Conservation (phyloP, 2,329 filamentous ascomycete species). For the Bertia moriformis region DNA sequence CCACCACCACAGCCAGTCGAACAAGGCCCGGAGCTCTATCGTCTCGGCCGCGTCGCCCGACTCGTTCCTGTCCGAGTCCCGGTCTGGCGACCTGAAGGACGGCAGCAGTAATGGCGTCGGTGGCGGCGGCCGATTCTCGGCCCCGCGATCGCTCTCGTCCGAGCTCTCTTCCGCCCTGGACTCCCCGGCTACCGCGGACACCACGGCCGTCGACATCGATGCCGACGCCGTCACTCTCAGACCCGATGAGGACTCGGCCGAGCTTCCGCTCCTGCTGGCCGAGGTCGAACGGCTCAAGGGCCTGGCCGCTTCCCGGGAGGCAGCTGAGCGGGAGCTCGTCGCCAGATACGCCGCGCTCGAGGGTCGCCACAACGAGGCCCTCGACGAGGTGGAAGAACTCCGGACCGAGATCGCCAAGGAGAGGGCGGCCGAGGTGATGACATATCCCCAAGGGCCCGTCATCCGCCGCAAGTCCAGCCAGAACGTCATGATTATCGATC, state of each 20-base stretch:
- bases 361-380: slow-evolving; percentile 63
- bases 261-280: slow-evolving; percentile 23
- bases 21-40: slow-evolving; percentile 32
- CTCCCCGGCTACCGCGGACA: slow-evolving; percentile 50
- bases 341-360: slow-evolving; percentile 74
- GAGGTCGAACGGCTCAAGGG: slow-evolving; percentile 61
- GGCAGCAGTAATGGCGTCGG: slow-evolving; percentile 42
- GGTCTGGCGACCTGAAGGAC: slow-evolving; percentile 58
- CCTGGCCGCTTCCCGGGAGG: slow-evolving; percentile 63
- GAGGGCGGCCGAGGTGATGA: slow-evolving; percentile 37
- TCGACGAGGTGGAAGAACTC: slow-evolving; percentile 79
- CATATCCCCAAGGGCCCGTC: slow-evolving; percentile 57
- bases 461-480: slow-evolving; percentile 89
- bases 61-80: slow-evolving; percentile 73
- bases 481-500: slow-evolving; percentile 72
- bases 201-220: slow-evolving; percentile 40
- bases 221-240: slow-evolving; percentile 7
- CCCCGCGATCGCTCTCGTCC: slow-evolving; percentile 82
- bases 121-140: too few species aligned
- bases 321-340: slow-evolving; percentile 56
- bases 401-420: slow-evolving; percentile 74
- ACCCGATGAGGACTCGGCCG: slow-evolving; percentile 5
- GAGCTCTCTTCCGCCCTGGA: slow-evolving; percentile 82
- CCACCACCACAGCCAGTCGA: slow-evolving; percentile 43
- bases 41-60: slow-evolving; percentile 42